Evolutionary conservation across 73 alveolate genomes (phyloP), one percentile per base, ranked within the genome.

Genomic region (Paramecium biaurelia): DNA sequence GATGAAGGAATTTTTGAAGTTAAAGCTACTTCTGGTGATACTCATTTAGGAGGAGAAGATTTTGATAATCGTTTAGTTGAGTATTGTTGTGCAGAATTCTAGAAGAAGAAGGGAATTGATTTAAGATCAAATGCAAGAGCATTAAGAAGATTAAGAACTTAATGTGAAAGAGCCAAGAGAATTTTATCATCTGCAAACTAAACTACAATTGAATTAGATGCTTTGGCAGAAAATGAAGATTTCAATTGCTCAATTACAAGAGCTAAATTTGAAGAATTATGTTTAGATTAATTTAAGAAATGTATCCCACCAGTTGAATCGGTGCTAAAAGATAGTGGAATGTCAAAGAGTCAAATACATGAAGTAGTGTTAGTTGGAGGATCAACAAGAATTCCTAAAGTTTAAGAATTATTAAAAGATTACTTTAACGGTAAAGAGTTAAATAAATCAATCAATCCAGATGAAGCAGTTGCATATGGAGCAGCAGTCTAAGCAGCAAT

Each of bases 381-480:
- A 41, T 97, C 99, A 53, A 93, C 99, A 18, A 95, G 98, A 76
- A 96, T 97, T 92, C 99, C 99, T 84, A 97, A 97, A 93, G 97
- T 95, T 58, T 94, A 95, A 86, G 97, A 93, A 42, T 47, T 87
- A 12, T 72, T 92, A n/a, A 68, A 37, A 20, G 99, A 97, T 70
- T 97, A 94, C 97, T 97, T 97, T 96, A 95, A 95, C 59, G 99
- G 99, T 49, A 97, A 95, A 92, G 98, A 92, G 74, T 98, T 96
- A 38, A 93, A 94, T 95, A 88, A 93, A 89, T 86, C 97, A 56
- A 98, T 98, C 92, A 97, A 98, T 95, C 99, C 99, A 6, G 99
- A 98, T 92, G 99, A 97, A 89, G 99, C 99, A 5, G 99, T 98
- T 79, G 99, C 99, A 42, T 98, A 97, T 93, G 98, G 96, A 85